Evolutionary conservation across 495 filamentous ascomycete species (phyloP).

Genomic region (Hypoxylon cercidicola): DNA sequence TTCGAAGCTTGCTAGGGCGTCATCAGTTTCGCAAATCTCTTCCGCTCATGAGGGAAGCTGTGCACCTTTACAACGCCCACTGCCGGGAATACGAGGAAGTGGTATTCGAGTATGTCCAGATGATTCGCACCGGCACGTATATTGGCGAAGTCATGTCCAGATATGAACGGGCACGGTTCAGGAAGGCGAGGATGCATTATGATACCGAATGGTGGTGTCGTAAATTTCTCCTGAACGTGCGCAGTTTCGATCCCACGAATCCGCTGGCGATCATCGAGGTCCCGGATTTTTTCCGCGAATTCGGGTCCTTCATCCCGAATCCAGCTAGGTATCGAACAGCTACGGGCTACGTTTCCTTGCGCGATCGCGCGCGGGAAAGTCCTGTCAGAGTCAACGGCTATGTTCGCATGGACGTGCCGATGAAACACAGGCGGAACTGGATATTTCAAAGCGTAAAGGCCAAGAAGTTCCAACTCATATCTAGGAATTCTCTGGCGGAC

Average conservation of each 20-base stretch:
- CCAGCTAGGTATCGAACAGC: slow-evolving; percentile 46
- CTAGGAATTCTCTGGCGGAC: slow-evolving; percentile 22
- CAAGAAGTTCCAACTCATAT: not conserved
- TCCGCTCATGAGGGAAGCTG: slow-evolving; percentile 39
- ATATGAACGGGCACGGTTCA: slow-evolving; percentile 35
- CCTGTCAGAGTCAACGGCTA: not conserved
- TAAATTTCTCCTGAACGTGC: slow-evolving; percentile 32
- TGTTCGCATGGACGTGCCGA: slow-evolving; percentile 20
- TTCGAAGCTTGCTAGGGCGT: slow-evolving; percentile 43
- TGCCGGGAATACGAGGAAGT: slow-evolving; percentile 43
- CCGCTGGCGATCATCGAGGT: slow-evolving; percentile 41
- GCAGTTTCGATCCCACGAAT: slow-evolving; percentile 11
- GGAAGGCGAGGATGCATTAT: slow-evolving; percentile 43
- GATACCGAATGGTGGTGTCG: slow-evolving; percentile 38
- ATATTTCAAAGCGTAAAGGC: not conserved
- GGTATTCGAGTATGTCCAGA: slow-evolving; percentile 45
- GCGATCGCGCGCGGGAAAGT: slow-evolving; percentile 25
- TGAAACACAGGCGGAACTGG: slow-evolving; percentile 15
- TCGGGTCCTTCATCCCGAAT: slow-evolving; percentile 59
- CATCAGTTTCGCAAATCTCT: slow-evolving; percentile 30
- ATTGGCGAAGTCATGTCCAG: slow-evolving; percentile 8
- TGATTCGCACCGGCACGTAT: slow-evolving; percentile 17
- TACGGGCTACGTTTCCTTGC: slow-evolving; percentile 42
- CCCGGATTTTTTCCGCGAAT: slow-evolving; percentile 60
- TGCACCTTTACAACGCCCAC: slow-evolving; percentile 40